Conservation (phyloP, 2,329 filamentous ascomycete species). For the Pseudocercospora crystallina region DNA sequence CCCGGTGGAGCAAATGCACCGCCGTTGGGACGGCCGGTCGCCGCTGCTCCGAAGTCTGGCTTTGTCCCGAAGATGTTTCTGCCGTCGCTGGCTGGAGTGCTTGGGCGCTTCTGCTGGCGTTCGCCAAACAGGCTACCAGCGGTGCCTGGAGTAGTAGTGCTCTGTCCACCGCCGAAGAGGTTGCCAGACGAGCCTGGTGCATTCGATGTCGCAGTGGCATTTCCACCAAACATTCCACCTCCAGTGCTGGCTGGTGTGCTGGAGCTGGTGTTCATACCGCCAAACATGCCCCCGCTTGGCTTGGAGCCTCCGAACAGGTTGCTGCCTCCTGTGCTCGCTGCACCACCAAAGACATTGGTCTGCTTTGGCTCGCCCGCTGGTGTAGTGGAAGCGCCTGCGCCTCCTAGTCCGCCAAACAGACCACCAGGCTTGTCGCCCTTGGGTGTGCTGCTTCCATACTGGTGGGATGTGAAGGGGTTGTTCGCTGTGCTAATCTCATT, state of each 20-base stretch:
- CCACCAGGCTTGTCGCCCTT: constrained; percentile 18
- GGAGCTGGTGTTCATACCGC: constrained; percentile 6
- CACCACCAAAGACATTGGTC: constrained; percentile 15
- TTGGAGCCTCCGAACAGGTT: constrained; percentile 11
- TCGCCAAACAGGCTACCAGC: neutral
- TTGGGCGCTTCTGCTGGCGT: constrained; percentile 9
- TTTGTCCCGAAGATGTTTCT: constrained; percentile 1
- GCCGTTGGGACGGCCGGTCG: no score
- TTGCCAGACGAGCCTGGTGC: constrained; percentile 1
- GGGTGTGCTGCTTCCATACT: constrained; percentile 22
- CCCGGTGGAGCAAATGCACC: no score
- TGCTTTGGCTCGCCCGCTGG: constrained; percentile 26
- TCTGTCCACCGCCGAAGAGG: constrained; percentile 11
- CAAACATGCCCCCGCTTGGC: constrained; percentile 12
- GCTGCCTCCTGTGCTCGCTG: constrained; percentile 1
- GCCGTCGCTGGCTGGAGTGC: constrained; percentile 11
- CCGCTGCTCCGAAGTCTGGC: no score
- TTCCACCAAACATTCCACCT: constrained; percentile 18
- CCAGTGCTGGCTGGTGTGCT: constrained; percentile 7
- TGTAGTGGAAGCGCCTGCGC: constrained; percentile 22
- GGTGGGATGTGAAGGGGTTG: constrained; percentile 6
- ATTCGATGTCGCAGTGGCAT: neutral
- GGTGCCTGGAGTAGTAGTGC: constrained; percentile 8
- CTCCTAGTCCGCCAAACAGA: constrained; percentile 14
- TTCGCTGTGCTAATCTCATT: constrained; percentile 4